Evolutionary conservation across 176 grass and related monocot genomes (phyloP).

Genomic region (Cocos nucifera): DNA sequence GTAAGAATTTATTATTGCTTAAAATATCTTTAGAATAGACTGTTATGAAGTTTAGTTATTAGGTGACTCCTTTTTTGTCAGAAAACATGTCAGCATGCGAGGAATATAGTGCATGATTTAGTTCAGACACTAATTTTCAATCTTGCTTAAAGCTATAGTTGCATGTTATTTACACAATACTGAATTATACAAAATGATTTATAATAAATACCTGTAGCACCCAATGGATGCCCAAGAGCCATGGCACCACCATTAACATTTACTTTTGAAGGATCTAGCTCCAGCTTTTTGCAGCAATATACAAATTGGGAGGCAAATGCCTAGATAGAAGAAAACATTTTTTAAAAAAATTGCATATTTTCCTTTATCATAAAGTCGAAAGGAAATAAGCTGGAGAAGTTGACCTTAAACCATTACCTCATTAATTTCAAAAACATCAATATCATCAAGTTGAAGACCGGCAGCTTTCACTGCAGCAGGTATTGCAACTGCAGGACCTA

Average conservation of each 20-base stretch:
- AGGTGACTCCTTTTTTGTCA: too few relatives aligned
- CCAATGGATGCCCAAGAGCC: constrained; percentile 89
- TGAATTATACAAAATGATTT: neutral
- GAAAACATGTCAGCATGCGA: too few relatives aligned
- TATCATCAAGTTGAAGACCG: constrained; percentile 58
- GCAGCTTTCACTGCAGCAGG: constrained; percentile 83
- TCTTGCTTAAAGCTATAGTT: neutral
- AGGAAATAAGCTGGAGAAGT: constrained; percentile 1
- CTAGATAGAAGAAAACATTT: constrained; percentile 19
- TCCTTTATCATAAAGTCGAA: neutral
- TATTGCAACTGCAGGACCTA: constrained; percentile 95
- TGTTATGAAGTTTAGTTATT: too few relatives aligned
- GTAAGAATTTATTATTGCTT: too few relatives aligned
- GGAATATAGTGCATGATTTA: too few relatives aligned
- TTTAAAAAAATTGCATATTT: neutral
- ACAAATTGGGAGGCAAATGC: constrained; percentile 96
- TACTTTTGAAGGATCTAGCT: constrained; percentile 67
- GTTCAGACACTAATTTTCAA: neutral
- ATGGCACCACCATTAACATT: constrained; percentile 97
- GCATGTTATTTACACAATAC: neutral
- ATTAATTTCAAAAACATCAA: constrained; percentile 93
- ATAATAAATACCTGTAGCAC: constrained; percentile 68
- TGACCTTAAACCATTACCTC: constrained; percentile 40
- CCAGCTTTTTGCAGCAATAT: constrained; percentile 82
- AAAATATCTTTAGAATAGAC: too few relatives aligned